These are phyloP conservation scores for Aspergillus sp. DNA, from an alignment of 2,329 filamentous ascomycete species.

Conservation along the genomic window DNA sequence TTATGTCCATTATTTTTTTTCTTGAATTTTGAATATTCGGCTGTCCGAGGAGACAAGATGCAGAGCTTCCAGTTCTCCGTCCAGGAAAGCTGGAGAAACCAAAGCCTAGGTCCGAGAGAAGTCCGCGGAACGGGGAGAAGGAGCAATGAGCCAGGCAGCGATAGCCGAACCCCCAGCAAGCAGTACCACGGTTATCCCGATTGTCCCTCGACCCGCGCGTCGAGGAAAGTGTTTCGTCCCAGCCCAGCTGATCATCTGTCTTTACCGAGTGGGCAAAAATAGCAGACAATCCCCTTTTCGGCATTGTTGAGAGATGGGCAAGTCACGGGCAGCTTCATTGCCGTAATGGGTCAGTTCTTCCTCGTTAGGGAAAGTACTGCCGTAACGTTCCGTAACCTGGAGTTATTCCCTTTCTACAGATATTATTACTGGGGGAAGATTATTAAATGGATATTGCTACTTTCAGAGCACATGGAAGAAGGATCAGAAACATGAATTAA, in stretches of 20 bases:
- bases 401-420: background rate
- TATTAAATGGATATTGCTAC: background rate
- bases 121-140: conserved; percentile 1
- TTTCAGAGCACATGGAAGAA: too few species aligned
- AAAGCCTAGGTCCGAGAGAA: background rate
- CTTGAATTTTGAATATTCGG: background rate
- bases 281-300: background rate
- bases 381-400: background rate
- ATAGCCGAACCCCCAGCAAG: background rate
- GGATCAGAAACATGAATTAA: too few species aligned
- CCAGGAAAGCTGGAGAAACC: background rate
- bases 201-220: background rate
- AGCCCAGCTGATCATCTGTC: background rate
- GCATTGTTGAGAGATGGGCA: background rate
- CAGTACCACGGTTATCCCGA: background rate
- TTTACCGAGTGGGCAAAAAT: background rate
- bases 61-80: conserved; percentile 1
- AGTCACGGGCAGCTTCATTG: background rate
- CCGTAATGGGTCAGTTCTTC: background rate
- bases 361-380: background rate
- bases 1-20: background rate
- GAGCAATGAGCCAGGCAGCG: background rate
- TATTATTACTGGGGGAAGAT: too few species aligned
- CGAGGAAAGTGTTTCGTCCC: background rate
- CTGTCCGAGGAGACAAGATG: background rate